A percentile compares a stretch with the other conserved stretches of the same genome.
Evolutionary conservation across 2,329 filamentous ascomycete species (phyloP).

Genomic region (Ophiostoma montium): DNA sequence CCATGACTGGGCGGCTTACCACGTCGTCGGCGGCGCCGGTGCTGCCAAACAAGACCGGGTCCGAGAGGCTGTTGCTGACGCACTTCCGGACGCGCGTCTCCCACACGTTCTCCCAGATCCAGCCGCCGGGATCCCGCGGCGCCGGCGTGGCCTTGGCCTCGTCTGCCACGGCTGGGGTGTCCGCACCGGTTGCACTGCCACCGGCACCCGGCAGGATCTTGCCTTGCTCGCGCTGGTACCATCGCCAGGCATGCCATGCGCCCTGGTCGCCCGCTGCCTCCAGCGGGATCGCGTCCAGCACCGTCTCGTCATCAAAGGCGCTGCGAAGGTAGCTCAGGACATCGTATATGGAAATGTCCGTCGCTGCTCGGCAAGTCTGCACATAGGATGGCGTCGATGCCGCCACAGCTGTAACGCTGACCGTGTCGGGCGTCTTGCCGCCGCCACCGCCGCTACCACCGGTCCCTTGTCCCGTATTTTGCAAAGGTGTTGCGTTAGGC

Average conservation of each 20-base stretch:
- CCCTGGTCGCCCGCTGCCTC: constrained; percentile 78
- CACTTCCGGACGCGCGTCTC: constrained; percentile 73
- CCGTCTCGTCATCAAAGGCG: constrained; percentile 61
- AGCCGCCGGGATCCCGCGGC: constrained; percentile 46
- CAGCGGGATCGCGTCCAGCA: constrained; percentile 67
- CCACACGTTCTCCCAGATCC: constrained; percentile 98
- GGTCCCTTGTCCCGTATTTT: background rate
- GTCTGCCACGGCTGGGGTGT: background rate
- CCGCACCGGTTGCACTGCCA: too few species aligned
- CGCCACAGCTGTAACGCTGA: constrained; percentile 13
- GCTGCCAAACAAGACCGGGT: constrained; percentile 63
- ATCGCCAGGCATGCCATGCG: constrained; percentile 87
- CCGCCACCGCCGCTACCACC: background rate
- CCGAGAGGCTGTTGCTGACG: constrained; percentile 62
- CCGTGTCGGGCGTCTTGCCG: constrained; percentile 3
- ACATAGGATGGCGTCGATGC: constrained; percentile 22
- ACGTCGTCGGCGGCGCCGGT: constrained; percentile 51
- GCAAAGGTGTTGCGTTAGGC: constrained; percentile 13
- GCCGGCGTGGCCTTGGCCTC: too few species aligned
- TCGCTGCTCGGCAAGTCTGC: constrained; percentile 23
- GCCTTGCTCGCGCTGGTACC: constrained; percentile 40
- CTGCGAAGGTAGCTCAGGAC: constrained; percentile 70
- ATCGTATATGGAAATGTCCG: constrained; percentile 43
- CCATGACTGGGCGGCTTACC: constrained; percentile 31
- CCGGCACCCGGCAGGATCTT: background rate